Evolutionary conservation across 2,329 filamentous ascomycete genomes (phyloP).

Genomic region (Curvularia eragrostidis): DNA sequence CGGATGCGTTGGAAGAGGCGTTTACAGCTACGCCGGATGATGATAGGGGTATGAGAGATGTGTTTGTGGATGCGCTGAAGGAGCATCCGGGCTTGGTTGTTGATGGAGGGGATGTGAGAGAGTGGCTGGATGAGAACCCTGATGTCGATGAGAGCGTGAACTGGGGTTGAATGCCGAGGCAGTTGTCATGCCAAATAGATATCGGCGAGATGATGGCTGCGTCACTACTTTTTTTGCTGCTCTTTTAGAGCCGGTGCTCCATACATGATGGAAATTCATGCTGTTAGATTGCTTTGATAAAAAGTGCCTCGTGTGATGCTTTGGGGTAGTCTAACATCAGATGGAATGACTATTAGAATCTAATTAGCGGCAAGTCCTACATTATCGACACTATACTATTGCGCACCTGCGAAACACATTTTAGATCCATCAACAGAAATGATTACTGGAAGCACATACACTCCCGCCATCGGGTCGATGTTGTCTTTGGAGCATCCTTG

Average conservation of each 20-base stretch:
- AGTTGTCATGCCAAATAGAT: neutral
- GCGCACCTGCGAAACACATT: neutral
- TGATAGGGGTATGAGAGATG: constrained; percentile 5
- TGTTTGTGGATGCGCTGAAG: neutral
- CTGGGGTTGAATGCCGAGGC: neutral
- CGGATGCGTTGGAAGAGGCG: constrained; percentile 9
- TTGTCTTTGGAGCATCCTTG: no score
- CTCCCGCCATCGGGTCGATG: no score
- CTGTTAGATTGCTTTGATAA: neutral
- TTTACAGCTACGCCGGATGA: constrained; percentile 14
- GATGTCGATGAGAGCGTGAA: constrained; percentile 4
- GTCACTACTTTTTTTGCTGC: neutral
- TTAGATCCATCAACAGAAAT: neutral
- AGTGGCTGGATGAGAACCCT: constrained; percentile 17
- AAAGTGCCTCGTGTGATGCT: neutral
- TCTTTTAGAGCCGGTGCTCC: neutral
- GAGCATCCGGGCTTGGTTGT: constrained; percentile 7
- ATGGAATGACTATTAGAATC: neutral
- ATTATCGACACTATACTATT: neutral
- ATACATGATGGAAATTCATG: neutral
- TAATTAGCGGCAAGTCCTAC: neutral
- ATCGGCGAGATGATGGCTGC: neutral
- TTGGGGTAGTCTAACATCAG: neutral
- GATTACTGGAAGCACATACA: no score
- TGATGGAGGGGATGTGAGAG: constrained; percentile 13